Conservation (phyloP, 208 protist genomes). For the Leishmania major region DNA sequence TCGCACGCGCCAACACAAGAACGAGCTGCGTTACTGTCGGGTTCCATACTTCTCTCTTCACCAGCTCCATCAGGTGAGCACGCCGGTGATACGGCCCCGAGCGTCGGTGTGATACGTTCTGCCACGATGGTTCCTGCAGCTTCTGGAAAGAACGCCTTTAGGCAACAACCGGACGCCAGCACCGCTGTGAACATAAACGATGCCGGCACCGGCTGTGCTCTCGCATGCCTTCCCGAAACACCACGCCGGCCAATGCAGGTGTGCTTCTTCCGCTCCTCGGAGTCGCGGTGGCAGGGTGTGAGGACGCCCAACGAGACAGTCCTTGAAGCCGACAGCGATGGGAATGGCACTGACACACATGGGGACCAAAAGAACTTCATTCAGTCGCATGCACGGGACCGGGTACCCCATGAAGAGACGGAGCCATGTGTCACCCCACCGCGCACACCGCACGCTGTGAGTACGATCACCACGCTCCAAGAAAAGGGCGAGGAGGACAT, state of each 20-base stretch:
- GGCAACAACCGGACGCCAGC: background rate
- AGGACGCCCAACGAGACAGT: background rate
- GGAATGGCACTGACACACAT: background rate
- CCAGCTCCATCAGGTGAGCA: background rate
- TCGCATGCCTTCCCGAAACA: slow-evolving; percentile 10
- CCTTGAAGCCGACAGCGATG: background rate
- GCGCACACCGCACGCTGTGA: background rate
- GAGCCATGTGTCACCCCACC: too few relatives aligned
- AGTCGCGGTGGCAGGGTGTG: background rate
- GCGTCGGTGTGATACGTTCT: background rate
- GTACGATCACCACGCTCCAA: slow-evolving; percentile 3
- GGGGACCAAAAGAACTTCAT: background rate
- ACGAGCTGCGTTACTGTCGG: background rate
- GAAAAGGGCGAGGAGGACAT: background rate
- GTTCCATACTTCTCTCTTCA: background rate
- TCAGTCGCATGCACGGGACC: too few relatives aligned
- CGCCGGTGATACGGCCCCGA: background rate
- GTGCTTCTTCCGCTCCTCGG: slow-evolving; percentile 15
- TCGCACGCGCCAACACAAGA: background rate
- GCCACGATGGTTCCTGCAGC: background rate
- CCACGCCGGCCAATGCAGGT: slow-evolving; percentile 10
- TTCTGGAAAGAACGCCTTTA: background rate
- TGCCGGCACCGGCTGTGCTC: too few relatives aligned
- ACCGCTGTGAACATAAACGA: background rate
- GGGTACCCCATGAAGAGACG: background rate